A percentile compares a stretch with the other conserved stretches of the same genome.
Evolutionary conservation across 2,329 filamentous ascomycete species (phyloP).

Genomic region (Xylariaceae sp.): DNA sequence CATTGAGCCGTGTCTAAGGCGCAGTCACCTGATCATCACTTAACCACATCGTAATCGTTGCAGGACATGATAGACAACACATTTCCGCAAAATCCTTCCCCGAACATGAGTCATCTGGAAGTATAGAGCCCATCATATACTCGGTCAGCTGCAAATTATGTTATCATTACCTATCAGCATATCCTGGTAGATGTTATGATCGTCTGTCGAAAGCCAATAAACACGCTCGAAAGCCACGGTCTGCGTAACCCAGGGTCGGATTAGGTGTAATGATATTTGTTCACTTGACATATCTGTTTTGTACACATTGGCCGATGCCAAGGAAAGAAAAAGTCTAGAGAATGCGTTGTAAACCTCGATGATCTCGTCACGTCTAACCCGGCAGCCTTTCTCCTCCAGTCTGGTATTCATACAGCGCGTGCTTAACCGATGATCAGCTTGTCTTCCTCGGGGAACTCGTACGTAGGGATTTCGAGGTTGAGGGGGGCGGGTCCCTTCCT

Average conservation of each 20-base stretch:
- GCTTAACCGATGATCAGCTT: constrained; percentile 88
- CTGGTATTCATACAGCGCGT: constrained; percentile 29
- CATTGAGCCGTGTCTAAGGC: constrained; percentile 8
- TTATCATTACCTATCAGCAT: too few relatives aligned
- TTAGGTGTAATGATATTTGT: constrained; percentile 17
- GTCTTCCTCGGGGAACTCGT: constrained; percentile 89
- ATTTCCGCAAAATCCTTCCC: constrained; percentile 1
- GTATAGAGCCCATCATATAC: too few relatives aligned
- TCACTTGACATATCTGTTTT: constrained; percentile 29
- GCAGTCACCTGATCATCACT: constrained; percentile 1
- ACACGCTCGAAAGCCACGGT: constrained; percentile 2
- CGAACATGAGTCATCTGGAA: not conserved
- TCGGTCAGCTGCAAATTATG: too few relatives aligned
- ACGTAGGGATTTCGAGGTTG: constrained; percentile 91
- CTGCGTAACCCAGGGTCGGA: too few relatives aligned
- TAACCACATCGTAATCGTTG: not conserved
- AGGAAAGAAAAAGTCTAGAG: constrained; percentile 25
- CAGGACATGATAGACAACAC: constrained; percentile 1
- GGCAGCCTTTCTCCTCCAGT: constrained; percentile 13
- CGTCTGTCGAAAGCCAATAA: not conserved
- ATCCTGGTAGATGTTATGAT: constrained; percentile 1
- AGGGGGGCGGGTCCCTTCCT: constrained; percentile 95
- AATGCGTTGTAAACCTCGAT: constrained; percentile 25
- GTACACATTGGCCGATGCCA: constrained; percentile 29
- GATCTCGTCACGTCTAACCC: constrained; percentile 29